These are phyloP conservation scores for Pholiota molesta DNA, from an alignment of 768 basidiomycete species.

Conservation along the genomic window DNA sequence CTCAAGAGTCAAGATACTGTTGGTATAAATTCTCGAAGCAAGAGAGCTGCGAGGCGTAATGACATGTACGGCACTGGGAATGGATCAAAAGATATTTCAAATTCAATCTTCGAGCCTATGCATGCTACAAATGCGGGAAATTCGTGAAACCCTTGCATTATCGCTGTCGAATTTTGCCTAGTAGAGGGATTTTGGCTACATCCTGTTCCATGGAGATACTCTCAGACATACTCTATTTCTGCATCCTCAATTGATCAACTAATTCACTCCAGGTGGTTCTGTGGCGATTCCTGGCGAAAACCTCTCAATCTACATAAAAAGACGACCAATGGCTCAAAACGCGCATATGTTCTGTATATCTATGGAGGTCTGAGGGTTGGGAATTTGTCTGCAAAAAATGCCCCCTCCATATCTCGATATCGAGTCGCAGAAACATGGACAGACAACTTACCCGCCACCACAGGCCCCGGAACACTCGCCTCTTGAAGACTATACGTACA, in stretches of 20 bases:
- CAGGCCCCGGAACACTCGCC: conserved; percentile 4
- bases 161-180: background rate
- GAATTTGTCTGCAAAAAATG: conserved; percentile 7
- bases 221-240: background rate
- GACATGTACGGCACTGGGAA: too few species aligned
- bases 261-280: background rate
- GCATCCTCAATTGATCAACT: background rate
- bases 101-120: background rate
- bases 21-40: too few species aligned
- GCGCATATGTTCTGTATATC: conserved; percentile 11
- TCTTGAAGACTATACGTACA: background rate
- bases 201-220: background rate
- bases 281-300: conserved; percentile 5
- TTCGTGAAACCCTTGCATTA: background rate
- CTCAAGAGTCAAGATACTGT: too few species aligned
- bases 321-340: conserved; percentile 16
- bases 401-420: conserved; percentile 16
- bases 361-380: background rate
- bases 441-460: conserved; percentile 6
- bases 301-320: background rate
- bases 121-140: background rate
- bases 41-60: too few species aligned
- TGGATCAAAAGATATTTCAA: too few species aligned
- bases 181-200: background rate
- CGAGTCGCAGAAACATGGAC: conserved; percentile 20